Evolutionary conservation across 345 rosid genomes (phyloP).

Genomic region (Ceriops decandra): DNA sequence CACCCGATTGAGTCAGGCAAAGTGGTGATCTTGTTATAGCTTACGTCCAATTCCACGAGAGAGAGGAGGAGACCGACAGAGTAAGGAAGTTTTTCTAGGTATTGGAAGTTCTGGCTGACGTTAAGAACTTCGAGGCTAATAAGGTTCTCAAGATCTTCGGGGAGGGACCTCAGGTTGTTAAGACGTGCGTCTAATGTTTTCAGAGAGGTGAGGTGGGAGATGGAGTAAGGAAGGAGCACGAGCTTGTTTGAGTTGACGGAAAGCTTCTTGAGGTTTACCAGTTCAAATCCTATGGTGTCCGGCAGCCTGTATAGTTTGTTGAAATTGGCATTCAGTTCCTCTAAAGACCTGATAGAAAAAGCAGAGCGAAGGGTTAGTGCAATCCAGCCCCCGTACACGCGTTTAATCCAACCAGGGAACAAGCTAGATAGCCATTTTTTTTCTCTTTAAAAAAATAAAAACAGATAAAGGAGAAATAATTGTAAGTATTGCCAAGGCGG

Average conservation of each 20-base stretch:
- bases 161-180: constrained; percentile 69
- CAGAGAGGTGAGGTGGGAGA: constrained; percentile 58
- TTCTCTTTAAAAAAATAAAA: too few species aligned
- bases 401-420: too few species aligned
- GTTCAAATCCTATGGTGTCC: constrained; percentile 63
- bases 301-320: constrained; percentile 73
- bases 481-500: neutral
- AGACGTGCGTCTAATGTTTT: constrained; percentile 64
- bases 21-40: constrained; percentile 62
- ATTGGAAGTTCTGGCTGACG: constrained; percentile 80
- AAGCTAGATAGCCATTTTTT: too few species aligned
- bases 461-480: neutral
- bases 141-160: constrained; percentile 71
- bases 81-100: constrained; percentile 51
- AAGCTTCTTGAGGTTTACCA: constrained; percentile 62
- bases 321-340: constrained; percentile 85
- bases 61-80: constrained; percentile 69
- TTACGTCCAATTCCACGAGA: constrained; percentile 68
- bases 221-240: constrained; percentile 55
- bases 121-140: constrained; percentile 67
- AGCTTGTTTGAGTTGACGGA: constrained; percentile 77
- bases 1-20: constrained; percentile 80
- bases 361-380: neutral
- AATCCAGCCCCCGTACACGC: too few species aligned
- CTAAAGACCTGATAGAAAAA: constrained; percentile 48